Evolutionary conservation across 2,329 filamentous ascomycete species (phyloP), one percentile per base, ranked within the genome.

Genomic region (Colletotrichum truncatum): DNA sequence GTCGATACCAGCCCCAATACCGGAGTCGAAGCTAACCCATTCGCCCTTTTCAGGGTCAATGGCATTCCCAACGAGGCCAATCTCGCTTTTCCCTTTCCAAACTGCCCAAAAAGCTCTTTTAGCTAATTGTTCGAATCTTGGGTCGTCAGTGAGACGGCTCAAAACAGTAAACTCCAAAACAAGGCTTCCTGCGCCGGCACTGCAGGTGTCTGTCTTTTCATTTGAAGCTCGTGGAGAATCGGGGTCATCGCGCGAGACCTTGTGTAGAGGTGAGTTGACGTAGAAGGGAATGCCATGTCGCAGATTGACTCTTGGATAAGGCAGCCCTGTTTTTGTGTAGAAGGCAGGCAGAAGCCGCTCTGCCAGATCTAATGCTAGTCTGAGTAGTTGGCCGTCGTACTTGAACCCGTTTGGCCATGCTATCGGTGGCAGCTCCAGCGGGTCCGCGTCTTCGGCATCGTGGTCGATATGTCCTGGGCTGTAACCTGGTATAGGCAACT

Each of bases 31-130:
- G 8, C 91, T 91, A 32, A 96, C 90, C 96, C 96, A 99, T 70
- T 91, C 85, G 0, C 95, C 96, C 26, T 89, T 91, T 74, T 98
- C 95, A 1, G 94, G 93, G 79, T 97, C 95, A 67, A 99, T 94
- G 3, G 94, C 95, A 62, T 93, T 92, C 7, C 95, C 96, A 68
- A 99, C 91, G 23, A 99, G 84, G 4, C 93, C 93, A 71, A 97
- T 93, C 39, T 89, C 87, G 75, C 93, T 98, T 68, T 94, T 88
- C 60, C 93, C 86, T 43, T 90, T 84, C 96, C 96, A 99, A n/a
- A 99, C 93, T 23, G 94, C 92, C 94, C 95, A 98, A 73, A 99
- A 99, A 1, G 96, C 95, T 61, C 92, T 85, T 77, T 98, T 98
- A 1, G 93, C 95, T 14, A 93, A 85, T 73, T 92, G 89, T 77